Conservation (phyloP, 2,329 filamentous ascomycete genomes). For the Fusarium pininemorale region DNA sequence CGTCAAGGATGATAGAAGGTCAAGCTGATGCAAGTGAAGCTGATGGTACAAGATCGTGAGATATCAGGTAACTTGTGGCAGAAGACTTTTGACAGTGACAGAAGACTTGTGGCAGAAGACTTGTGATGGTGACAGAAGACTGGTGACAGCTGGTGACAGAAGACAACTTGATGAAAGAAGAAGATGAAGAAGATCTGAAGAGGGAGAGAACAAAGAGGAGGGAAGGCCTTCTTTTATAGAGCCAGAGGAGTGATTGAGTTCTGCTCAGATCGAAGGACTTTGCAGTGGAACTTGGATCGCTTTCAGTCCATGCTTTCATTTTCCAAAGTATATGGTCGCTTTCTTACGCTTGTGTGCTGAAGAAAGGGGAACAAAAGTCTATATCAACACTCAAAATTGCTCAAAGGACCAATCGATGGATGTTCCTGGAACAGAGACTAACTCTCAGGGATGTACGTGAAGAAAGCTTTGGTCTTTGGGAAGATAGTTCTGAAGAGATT, state of each 20-base stretch:
- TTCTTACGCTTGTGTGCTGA: neutral
- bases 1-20: neutral
- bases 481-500: fast-evolving
- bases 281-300: neutral
- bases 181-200: neutral
- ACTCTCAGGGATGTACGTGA: neutral
- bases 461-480: too few relatives aligned
- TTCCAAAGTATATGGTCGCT: neutral
- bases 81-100: too few relatives aligned
- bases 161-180: neutral
- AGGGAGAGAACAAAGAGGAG: neutral
- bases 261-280: neutral
- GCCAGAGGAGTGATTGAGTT: neutral
- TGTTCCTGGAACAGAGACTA: neutral
- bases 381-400: neutral
- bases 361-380: neutral
- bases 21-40: neutral
- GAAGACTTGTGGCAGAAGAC: too few relatives aligned
- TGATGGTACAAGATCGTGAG: neutral
- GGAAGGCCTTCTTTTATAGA: neutral
- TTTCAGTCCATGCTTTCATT: neutral
- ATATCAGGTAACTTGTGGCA: neutral
- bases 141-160: neutral
- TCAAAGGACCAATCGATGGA: neutral
- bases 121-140: neutral